Evolutionary conservation across 352 stramenopile genomes (phyloP).

Genomic region (Hyaloperonospora brassicae): DNA sequence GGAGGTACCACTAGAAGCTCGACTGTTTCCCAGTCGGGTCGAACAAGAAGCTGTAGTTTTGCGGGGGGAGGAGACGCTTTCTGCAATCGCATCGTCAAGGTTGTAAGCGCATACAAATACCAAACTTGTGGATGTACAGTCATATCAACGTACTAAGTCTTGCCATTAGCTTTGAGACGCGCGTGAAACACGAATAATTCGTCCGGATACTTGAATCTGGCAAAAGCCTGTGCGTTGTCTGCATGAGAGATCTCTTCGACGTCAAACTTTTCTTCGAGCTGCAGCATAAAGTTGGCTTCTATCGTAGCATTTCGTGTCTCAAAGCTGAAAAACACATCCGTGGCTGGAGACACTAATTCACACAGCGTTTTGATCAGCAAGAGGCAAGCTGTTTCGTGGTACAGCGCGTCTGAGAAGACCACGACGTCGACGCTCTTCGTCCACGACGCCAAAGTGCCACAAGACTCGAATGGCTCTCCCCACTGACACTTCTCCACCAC

Average conservation of each 20-base stretch:
- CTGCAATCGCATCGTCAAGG: conserved; percentile 12
- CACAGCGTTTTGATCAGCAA: conserved; percentile 33
- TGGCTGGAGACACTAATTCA: conserved; percentile 18
- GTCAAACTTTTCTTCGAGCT: conserved; percentile 23
- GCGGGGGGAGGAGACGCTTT: not conserved
- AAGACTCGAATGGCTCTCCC: conserved; percentile 22
- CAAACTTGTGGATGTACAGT: conserved; percentile 16
- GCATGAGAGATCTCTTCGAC: conserved; percentile 19
- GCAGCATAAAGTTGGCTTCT: conserved; percentile 33
- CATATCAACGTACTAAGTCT: conserved; percentile 7
- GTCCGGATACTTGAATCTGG: conserved; percentile 30
- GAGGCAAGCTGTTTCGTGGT: conserved; percentile 32
- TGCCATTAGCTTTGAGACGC: conserved; percentile 13
- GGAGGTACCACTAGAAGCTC: conserved; percentile 21
- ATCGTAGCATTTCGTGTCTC: conserved; percentile 36
- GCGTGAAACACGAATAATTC: conserved; percentile 43
- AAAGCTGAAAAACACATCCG: conserved; percentile 36
- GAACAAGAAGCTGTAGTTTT: conserved; percentile 3
- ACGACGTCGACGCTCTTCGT: conserved; percentile 27
- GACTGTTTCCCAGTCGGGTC: conserved; percentile 12
- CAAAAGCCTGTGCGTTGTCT: conserved; percentile 20
- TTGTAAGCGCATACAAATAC: conserved; percentile 14
- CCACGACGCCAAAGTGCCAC: conserved; percentile 21
- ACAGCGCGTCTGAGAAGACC: conserved; percentile 47
- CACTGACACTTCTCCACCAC: conserved; percentile 34